Conservation (phyloP, 2,329 filamentous ascomycete species). For the Alternaria atra region DNA sequence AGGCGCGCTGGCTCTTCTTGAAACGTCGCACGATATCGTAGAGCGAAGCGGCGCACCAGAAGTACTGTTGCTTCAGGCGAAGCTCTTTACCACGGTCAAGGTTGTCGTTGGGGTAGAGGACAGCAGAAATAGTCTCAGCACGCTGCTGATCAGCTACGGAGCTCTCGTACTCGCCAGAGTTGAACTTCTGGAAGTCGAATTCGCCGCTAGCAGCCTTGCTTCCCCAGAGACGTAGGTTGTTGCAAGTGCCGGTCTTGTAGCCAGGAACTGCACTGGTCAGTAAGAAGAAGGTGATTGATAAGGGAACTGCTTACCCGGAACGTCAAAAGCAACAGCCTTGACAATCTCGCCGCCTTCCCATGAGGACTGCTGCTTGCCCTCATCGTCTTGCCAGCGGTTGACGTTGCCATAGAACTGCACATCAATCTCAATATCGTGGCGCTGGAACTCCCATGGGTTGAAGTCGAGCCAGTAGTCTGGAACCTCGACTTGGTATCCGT, state of each 20-base stretch:
- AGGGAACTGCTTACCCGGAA: conserved; percentile 57
- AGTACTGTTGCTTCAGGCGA: conserved; percentile 98
- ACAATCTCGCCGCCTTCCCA: conserved; percentile 97
- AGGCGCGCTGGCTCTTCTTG: conserved; percentile 93
- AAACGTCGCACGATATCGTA: conserved; percentile 97
- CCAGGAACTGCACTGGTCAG: conserved; percentile 75
- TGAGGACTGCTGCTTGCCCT: conserved; percentile 75
- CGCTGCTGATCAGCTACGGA: conserved; percentile 98
- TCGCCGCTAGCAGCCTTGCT: conserved; percentile 97
- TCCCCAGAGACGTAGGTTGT: conserved; percentile 96
- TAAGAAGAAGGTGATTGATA: background rate
- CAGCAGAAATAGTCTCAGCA: conserved; percentile 98
- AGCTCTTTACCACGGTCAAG: conserved; percentile 96
- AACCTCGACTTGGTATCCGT: conserved; percentile 97
- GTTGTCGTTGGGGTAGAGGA: conserved; percentile 97
- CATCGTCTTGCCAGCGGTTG: conserved; percentile 73
- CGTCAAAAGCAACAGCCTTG: conserved; percentile 90
- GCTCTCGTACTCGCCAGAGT: conserved; percentile 96
- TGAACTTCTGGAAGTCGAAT: conserved; percentile 99
- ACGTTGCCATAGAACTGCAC: conserved; percentile 96
- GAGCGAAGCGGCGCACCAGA: conserved; percentile 97
- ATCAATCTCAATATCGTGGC: conserved; percentile 94
- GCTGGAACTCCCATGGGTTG: conserved; percentile 98
- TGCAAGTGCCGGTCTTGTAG: conserved; percentile 87
- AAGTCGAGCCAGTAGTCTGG: conserved; percentile 99